Percentiles rank a stretch among this genome's conserved stretches.
phyloP scores from a whole-genome alignment of 345 rosid genomes.

The Ceriops decandra region DNA sequence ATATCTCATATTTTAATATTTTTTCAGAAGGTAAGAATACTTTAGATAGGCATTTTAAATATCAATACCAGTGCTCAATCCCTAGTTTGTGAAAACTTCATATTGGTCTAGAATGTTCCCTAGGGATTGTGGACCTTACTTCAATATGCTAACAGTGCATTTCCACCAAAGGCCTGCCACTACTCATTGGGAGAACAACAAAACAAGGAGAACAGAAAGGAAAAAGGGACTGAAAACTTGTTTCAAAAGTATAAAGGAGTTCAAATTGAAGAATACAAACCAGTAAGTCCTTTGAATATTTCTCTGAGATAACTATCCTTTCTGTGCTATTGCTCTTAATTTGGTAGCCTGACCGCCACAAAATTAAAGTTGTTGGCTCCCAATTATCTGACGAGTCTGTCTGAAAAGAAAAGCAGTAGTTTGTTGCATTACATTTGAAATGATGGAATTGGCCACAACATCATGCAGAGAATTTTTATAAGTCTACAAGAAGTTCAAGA shows the following conservation, averaged over 20 bases:
- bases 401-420: slow-evolving; percentile 27
- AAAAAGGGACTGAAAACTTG: not conserved
- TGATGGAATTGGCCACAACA: not conserved
- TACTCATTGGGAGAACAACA: not conserved
- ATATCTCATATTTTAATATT: not conserved
- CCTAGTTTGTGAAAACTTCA: too few species aligned
- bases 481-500: not conserved
- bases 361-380: slow-evolving; percentile 53
- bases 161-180: not conserved
- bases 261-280: slow-evolving; percentile 33
- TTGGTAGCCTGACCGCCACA: slow-evolving; percentile 60
- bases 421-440: not conserved
- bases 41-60: too few species aligned
- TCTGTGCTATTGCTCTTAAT: slow-evolving; percentile 49
- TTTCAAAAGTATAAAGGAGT: not conserved
- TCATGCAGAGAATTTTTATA: not conserved
- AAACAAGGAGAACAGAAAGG: not conserved
- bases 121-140: too few species aligned
- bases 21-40: too few species aligned
- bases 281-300: slow-evolving; percentile 52
- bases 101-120: too few species aligned
- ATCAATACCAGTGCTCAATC: too few species aligned
- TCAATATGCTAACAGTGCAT: not conserved
- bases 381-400: slow-evolving; percentile 66
- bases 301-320: slow-evolving; percentile 48